Conservation (phyloP, 257 asterid genomes). For the Scutellaria barbata region DNA sequence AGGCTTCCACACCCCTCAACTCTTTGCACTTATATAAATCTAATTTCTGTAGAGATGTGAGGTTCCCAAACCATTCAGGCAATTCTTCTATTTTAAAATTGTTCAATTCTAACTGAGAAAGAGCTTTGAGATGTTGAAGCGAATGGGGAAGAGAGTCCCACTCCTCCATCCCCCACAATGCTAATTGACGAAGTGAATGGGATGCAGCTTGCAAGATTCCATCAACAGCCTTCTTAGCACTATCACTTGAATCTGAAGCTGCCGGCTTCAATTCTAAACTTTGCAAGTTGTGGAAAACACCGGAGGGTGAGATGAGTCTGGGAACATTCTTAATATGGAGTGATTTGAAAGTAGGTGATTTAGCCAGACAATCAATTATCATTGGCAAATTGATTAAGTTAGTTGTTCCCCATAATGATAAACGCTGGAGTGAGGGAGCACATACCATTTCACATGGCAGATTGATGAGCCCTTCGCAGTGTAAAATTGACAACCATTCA, state of each 20-base stretch:
- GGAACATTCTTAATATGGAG: too few relatives aligned
- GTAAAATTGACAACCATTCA: too few relatives aligned
- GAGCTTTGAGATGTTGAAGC: not conserved
- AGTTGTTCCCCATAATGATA: too few relatives aligned
- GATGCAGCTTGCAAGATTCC: not conserved
- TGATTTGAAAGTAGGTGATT: too few relatives aligned
- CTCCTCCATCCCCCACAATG: not conserved
- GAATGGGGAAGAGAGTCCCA: not conserved
- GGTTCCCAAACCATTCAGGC: not conserved
- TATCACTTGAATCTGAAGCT: not conserved
- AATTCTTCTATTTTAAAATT: not conserved
- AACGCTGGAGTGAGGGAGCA: too few relatives aligned
- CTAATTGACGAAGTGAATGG: too few relatives aligned
- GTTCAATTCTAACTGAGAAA: not conserved
- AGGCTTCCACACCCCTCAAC: not conserved
- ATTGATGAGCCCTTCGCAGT: too few relatives aligned
- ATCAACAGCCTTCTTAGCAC: not conserved
- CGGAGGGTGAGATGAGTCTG: too few relatives aligned
- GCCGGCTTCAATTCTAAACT: not conserved
- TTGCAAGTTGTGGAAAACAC: not conserved
- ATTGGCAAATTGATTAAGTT: too few relatives aligned
- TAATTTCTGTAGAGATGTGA: not conserved
- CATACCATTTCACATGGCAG: too few relatives aligned
- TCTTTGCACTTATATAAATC: not conserved
- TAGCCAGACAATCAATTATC: too few relatives aligned